Evolutionary conservation across 176 grass and related monocot genomes (phyloP), one percentile per base, ranked within the genome.

Genomic region (Cymbopogon citratus): DNA sequence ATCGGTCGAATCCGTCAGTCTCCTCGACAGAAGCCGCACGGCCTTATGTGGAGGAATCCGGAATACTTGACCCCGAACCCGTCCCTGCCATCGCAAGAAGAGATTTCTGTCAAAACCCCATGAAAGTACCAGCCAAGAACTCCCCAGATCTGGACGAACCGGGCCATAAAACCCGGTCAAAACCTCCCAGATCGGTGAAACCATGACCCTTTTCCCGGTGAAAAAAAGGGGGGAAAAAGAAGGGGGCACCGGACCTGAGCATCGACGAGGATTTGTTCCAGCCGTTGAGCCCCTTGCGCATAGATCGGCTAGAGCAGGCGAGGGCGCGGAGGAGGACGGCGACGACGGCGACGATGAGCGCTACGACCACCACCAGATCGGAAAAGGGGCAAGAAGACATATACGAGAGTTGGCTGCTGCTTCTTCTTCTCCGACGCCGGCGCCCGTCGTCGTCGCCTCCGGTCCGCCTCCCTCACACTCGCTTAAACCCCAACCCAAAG

Each of bases 31-130:
- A 90, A 88, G 21, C 62, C 27, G 70, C 87, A 91, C 64, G 80
- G 79, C 66, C 80, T 81, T 97, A 97, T 97, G 91, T 94, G 94
- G 74, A 91, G 94, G 88, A 94, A 97, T 33, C 94, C 94, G 67
- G 89, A 90, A 87, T 94, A 94, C 78, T 94, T 97, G 23, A 97
- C 91, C 83, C 94, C 92, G 85, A 94, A 94, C 45, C 94, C 91
- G 81, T 91, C 89, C 81, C 94, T 97, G 94, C 74, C 56, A 49
- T 0, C 23, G 66, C 12, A 86, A 6, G 16, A 3, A 1, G 56
- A 39, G 7, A 35, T 76, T 80, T 26, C 2, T 57, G 49, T 66
- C 46, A 82, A 67, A 89, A 89, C 64, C 78, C 65, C 41, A 71
- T 18, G 71, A 64, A 83, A 92, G 73, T 5, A 60, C 24, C 51